phyloP scores from a whole-genome alignment of 1,139 yeast genomes.

The Eremothecium sinecaudum region DNA sequence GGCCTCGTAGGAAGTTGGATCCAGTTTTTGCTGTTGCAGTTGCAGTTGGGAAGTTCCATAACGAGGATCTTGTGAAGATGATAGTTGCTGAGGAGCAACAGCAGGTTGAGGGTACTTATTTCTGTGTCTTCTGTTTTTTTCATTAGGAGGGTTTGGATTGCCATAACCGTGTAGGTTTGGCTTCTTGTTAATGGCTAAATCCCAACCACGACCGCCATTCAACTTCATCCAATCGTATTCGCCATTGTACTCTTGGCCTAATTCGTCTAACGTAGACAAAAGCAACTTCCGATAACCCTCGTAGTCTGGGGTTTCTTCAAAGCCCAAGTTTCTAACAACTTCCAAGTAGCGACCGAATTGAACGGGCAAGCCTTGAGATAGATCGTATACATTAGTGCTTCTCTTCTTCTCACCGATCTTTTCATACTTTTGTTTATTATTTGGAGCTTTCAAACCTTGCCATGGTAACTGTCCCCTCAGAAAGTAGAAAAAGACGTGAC shows the following conservation, averaged over 20 bases:
- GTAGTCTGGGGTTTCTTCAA: conserved; percentile 74
- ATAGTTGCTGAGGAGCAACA: conserved; percentile 10
- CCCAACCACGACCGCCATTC: conserved; percentile 79
- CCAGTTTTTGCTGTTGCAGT: conserved; percentile 23
- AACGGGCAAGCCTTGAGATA: conserved; percentile 60
- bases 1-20: conserved; percentile 33
- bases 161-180: conserved; percentile 82
- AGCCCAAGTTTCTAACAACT: conserved; percentile 59
- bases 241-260: conserved; percentile 46
- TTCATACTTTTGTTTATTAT: conserved; percentile 73
- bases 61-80: conserved; percentile 18
- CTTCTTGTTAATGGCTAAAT: conserved; percentile 64
- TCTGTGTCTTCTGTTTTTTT: conserved; percentile 34
- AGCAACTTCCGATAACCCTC: conserved; percentile 59
- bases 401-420: conserved; percentile 74
- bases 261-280: conserved; percentile 54
- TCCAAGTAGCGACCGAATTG: conserved; percentile 73
- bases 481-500: conserved; percentile 89
- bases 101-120: conserved; percentile 23
- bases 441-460: conserved; percentile 93
- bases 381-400: conserved; percentile 57
- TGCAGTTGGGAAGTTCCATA: conserved; percentile 11
- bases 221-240: conserved; percentile 81
- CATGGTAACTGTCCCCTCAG: conserved; percentile 94
- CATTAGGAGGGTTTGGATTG: conserved; percentile 48